These are phyloP conservation scores for Suillus fuscotomentosus DNA, from an alignment of 768 basidiomycete species.

Conservation along the genomic window DNA sequence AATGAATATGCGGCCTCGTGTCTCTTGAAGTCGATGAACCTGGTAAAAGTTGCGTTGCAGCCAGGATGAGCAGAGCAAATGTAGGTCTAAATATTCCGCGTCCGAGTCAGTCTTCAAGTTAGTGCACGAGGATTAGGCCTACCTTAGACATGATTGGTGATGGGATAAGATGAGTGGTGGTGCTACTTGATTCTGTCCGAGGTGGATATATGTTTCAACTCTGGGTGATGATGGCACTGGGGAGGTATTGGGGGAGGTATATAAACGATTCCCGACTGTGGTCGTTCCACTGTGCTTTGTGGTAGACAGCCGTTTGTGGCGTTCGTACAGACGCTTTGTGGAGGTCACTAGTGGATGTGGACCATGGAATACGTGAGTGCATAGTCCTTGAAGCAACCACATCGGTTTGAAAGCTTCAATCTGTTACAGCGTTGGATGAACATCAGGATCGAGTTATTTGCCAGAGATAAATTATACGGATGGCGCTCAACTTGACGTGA, in stretches of 20 bases:
- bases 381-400: background rate
- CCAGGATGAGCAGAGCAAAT: slow-evolving; percentile 7
- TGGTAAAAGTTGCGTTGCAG: slow-evolving; percentile 18
- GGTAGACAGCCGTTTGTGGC: background rate
- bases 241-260: background rate
- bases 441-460: background rate
- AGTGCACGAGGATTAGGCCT: background rate
- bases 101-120: background rate
- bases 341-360: background rate
- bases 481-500: background rate
- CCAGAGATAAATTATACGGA: background rate
- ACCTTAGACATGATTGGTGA: background rate
- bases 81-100: slow-evolving; percentile 8
- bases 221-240: background rate
- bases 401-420: background rate
- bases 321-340: background rate
- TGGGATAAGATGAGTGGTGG: background rate
- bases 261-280: background rate
- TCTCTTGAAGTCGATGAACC: slow-evolving; percentile 17
- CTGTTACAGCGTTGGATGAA: background rate
- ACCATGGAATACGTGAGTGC: background rate
- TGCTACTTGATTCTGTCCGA: background rate
- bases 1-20: slow-evolving; percentile 12
- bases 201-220: background rate
- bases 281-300: background rate